phyloP scores from a whole-genome alignment of 768 basidiomycete genomes.

The Boletus sp. region DNA sequence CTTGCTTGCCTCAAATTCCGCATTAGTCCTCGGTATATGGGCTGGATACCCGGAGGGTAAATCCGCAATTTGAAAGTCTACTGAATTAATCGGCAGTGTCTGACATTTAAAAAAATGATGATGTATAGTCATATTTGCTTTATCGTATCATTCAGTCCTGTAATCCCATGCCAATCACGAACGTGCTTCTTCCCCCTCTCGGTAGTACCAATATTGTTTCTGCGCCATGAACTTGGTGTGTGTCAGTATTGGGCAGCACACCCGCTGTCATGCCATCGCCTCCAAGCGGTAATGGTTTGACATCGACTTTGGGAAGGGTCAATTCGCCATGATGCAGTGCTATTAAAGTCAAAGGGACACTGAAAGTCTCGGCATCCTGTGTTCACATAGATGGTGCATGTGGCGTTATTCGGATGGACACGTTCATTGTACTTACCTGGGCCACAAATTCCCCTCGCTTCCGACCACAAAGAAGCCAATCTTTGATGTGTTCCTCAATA shows the following conservation, averaged over 20 bases:
- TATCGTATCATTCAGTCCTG: conserved; percentile 16
- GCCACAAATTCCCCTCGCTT: conserved; percentile 84
- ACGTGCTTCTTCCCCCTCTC: conserved; percentile 76
- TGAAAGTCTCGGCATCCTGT: conserved; percentile 61
- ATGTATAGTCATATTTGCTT: not conserved
- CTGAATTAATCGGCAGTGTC: not conserved
- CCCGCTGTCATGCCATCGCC: conserved; percentile 56
- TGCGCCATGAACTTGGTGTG: conserved; percentile 82
- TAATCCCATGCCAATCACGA: conserved; percentile 69
- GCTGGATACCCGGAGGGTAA: conserved; percentile 44
- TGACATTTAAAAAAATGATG: not conserved
- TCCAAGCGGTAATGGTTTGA: conserved; percentile 55
- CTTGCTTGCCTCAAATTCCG: conserved; percentile 48
- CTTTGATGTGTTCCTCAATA: conserved; percentile 72
- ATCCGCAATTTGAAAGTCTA: conserved; percentile 1
- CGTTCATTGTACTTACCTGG: conserved; percentile 43
- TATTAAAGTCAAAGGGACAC: conserved; percentile 71
- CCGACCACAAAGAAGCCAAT: conserved; percentile 87
- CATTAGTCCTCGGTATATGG: conserved; percentile 56
- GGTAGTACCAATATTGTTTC: conserved; percentile 80
- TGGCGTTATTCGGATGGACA: not conserved
- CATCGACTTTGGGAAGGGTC: conserved; percentile 65
- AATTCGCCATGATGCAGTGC: conserved; percentile 84
- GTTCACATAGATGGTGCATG: conserved; percentile 2
- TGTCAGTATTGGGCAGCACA: conserved; percentile 65